Evolutionary conservation across 768 basidiomycete species (phyloP).

Genomic region (Tephrocybe sp.): DNA sequence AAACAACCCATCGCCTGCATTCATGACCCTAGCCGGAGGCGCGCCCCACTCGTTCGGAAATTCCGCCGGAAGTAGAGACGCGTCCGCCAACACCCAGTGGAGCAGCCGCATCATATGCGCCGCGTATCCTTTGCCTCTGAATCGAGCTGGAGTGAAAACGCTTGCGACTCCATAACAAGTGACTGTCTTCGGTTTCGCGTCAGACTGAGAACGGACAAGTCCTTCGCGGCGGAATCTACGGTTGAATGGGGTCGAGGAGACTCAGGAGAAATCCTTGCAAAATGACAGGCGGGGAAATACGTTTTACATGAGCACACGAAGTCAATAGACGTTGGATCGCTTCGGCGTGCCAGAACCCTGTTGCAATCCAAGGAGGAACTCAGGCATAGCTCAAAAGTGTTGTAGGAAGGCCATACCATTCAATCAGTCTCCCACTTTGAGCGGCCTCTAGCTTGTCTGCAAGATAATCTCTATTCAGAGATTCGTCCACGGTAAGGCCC

Average conservation of each 20-base stretch:
- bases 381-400: too few relatives aligned
- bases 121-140: constrained; percentile 58
- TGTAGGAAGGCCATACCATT: too few relatives aligned
- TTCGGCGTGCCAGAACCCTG: constrained; percentile 60
- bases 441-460: constrained; percentile 45
- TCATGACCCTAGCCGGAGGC: constrained; percentile 35
- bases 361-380: too few relatives aligned
- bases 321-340: constrained; percentile 47
- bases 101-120: constrained; percentile 64
- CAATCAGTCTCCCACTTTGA: constrained; percentile 39
- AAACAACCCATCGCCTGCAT: constrained; percentile 40
- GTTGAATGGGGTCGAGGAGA: too few relatives aligned
- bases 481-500: constrained; percentile 43
- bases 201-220: constrained; percentile 22
- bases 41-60: constrained; percentile 43
- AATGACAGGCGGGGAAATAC: constrained; percentile 35
- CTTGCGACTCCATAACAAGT: constrained; percentile 53
- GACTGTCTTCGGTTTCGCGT: constrained; percentile 25
- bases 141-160: constrained; percentile 51
- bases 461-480: constrained; percentile 38
- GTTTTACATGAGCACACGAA: constrained; percentile 65
- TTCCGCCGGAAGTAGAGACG: constrained; percentile 18
- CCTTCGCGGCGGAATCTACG: constrained; percentile 32
- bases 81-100: constrained; percentile 52
- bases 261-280: too few relatives aligned